Evolutionary conservation across 345 rosid species (phyloP), one percentile per base, ranked within the genome.

Genomic region (Syzygium aqueum): DNA sequence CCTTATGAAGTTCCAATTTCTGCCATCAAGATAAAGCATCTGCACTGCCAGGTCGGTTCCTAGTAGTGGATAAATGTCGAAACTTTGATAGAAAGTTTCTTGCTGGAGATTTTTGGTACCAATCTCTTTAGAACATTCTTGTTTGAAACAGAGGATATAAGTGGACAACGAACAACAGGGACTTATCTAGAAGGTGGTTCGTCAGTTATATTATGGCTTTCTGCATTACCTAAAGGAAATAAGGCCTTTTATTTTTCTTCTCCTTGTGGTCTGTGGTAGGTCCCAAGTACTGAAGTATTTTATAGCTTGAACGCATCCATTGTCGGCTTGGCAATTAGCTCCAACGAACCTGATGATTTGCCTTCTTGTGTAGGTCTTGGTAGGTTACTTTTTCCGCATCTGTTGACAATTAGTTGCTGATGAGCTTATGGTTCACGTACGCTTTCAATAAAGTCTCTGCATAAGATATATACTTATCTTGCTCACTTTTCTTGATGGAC

Each of bases 341-440:
- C 94, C 40, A 93, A 95, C 7, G 92, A 89, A 87, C 90, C 92
- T 46, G 95, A 92, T 85, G 90, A 93, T 91, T 87, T 95, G 73
- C 97, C 98, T 84, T 88, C 88, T 89, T 96, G 95, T 89, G 93
- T 95, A 86, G 99, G 99, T 80, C 97, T 97, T 87, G 99, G 99
- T 97, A 92, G 53, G 96, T 90, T 86, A 56, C 84, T 73, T 49
- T 84, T 84, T 51, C 46, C 0, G 2, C 43, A 73, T 37, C 82
- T 73, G 82, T 37, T 73, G 19, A 73, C 49, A 73, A 73, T 37
- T 37, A 73, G 49, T 37, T 73, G 82, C 82, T 73, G 49, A 73
- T 73, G 82, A 73, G 27, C 82, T 73, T 73, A 73, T 73, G 82
- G 82, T 12, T 65, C 19, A 21, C 63, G 17, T 84, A 59, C 30